These are phyloP conservation scores for Aspergillus alliaceus DNA, from an alignment of 2,329 filamentous ascomycete genomes.

Conservation along the genomic window DNA sequence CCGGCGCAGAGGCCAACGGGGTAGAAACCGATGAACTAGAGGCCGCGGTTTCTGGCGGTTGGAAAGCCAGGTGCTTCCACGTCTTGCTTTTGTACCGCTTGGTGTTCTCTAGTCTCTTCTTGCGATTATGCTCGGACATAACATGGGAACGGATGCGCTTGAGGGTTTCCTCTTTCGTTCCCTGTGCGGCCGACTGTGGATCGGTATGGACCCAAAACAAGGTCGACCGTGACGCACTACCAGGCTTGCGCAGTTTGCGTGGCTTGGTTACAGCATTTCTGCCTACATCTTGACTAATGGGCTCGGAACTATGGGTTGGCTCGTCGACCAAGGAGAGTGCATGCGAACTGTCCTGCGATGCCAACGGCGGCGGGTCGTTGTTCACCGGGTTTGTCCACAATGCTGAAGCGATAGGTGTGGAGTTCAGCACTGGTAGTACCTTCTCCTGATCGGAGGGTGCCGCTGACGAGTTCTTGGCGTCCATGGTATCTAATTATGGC, in stretches of 20 bases:
- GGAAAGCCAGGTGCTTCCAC: constrained; percentile 39
- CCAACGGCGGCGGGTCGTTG: too few relatives aligned
- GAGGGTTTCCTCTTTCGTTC: constrained; percentile 39
- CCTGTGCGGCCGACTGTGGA: constrained; percentile 36
- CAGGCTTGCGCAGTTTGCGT: constrained; percentile 36
- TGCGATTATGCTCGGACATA: constrained; percentile 45
- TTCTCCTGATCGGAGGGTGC: constrained; percentile 24
- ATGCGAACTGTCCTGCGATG: background rate
- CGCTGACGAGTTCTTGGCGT: constrained; percentile 29
- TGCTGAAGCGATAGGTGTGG: background rate
- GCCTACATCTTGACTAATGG: constrained; percentile 13
- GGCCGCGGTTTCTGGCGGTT: constrained; percentile 27
- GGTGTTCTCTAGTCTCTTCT: constrained; percentile 40
- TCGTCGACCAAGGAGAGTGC: constrained; percentile 8
- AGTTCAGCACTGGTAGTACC: constrained; percentile 28
- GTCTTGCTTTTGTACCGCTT: constrained; percentile 40
- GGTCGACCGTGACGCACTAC: constrained; percentile 33
- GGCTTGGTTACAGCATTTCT: constrained; percentile 28
- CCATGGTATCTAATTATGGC: constrained; percentile 27
- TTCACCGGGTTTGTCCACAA: background rate
- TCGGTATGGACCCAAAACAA: constrained; percentile 44
- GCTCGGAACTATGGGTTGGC: constrained; percentile 4
- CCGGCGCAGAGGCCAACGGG: constrained; percentile 1
- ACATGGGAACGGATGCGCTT: constrained; percentile 45
- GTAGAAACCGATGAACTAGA: constrained; percentile 12